Evolutionary conservation across 1,284 basidiomycete species (phyloP), one percentile per base, ranked within the genome.

Genomic region (Ganoderma multipileum): DNA sequence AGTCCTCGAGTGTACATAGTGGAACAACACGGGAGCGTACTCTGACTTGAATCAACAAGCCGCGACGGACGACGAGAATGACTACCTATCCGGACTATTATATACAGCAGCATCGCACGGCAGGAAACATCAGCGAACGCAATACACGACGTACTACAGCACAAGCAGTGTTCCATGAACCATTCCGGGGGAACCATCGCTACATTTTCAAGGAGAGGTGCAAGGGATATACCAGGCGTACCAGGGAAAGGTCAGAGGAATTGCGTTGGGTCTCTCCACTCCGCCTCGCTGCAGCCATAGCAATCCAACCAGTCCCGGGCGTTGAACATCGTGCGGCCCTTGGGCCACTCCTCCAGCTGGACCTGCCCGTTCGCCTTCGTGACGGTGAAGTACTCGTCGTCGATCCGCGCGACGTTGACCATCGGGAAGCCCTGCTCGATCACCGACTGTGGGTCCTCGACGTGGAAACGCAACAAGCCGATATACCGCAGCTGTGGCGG

Each of bases 261-360:
- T 64, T 79, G 75, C 18, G 75, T 73, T 9, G 78, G 74, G 67
- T 76, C 72, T 36, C 76, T 71, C 78, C 78, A 79, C 68, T 79
- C 78, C 18, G 77, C 77, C 63, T 76, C 74, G 67, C 65, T 71
- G 66, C 78, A 79, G 18, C 74, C 78, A 42, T 70, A 76, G 81
- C 87, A 88, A 75, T 90, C 88, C 33, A 91, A 79, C 89, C 88
- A 90, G 72, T 91, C 88, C 11, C 77, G 79, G 5, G 81, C 81
- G 71, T 89, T 85, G 72, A 86, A 87, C 69, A 81, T 78, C 38
- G 82, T 84, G 33, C 88, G 78, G 62, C 85, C 76, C 68, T 82
- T 83, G 2, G 89, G 85, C 87, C 90, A 91, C 67, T 83, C 83
- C 69, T 85, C 74, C 28, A 78, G 67, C 50, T 68, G 57, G 26